Base-by-base conservation (phyloP, 2,329 filamentous ascomycete genomes). In the Pezizomycotina sp. region DNA sequence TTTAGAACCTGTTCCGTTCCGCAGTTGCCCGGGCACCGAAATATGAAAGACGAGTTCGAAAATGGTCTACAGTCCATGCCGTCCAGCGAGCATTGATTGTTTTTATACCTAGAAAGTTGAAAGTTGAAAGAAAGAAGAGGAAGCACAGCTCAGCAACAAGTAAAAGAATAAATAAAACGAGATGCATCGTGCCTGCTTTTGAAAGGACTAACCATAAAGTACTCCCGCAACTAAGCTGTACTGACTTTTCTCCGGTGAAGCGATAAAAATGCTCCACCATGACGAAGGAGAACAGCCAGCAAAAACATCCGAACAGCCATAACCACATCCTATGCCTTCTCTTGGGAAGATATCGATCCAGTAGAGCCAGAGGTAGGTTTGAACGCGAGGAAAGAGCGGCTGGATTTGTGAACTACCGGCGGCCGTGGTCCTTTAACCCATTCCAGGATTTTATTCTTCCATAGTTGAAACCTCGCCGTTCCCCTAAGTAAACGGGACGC, bases 181-280 rank as follows among this genome's bases (percentile, higher is more conserved):
- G 6, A 32, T 32, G 3, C 7, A 20, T 5, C 55, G 6, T 61
- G n/a, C n/a, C n/a, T n/a, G n/a, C n/a, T n/a, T n/a, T n/a, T n/a
- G n/a, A n/a, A n/a, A n/a, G n/a, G n/a, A n/a, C n/a, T n/a, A n/a
- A 65, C 77, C 79, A 89, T 52, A 78, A 80, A 9, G 72, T 67
- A 35, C 68, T 64, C 8, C 67, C 69, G 55, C 80, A 89, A 19
- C 69, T 62, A 27, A 86, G 69, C 34, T 66, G 63, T 36, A 66
- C 62, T 0, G 78, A 77, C 28, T 60, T 62, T 10, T 77, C 78
- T 60, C 68, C 73, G 9, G 65, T 61, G 27, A 62, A 49, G 4
- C 69, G 65, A 34, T 75, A 75, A 41, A 67, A 63, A 49, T 73
- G 68, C 56, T 79, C 66, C 15, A 86, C 68, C 26, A 82, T 54